A percentile compares a stretch with the other conserved stretches of the same genome.
These are phyloP conservation scores for Didymosphaeria variabile DNA, from an alignment of 2,329 filamentous ascomycete species.

Conservation along the genomic window DNA sequence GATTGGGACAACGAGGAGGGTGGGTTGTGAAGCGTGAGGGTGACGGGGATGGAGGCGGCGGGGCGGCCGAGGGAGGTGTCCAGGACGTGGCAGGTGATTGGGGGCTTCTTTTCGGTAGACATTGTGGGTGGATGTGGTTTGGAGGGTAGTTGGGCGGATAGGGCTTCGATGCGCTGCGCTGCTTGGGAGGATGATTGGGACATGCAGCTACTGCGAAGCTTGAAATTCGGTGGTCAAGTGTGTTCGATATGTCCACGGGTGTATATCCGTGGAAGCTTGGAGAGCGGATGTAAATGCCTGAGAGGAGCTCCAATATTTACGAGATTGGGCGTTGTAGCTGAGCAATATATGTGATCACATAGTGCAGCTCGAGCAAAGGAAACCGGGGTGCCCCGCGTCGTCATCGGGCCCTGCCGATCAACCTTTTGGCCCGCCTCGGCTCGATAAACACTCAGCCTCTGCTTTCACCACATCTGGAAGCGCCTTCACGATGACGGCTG, in stretches of 20 bases:
- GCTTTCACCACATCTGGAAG: not conserved
- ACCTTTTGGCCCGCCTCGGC: not conserved
- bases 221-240: not conserved
- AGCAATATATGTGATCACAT: not conserved
- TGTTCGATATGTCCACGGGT: not conserved
- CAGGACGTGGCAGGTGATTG: constrained; percentile 87
- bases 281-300: not conserved
- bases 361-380: not conserved
- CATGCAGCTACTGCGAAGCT: constrained; percentile 22
- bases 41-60: constrained; percentile 71
- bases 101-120: constrained; percentile 48
- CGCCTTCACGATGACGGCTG: constrained; percentile 6
- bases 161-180: constrained; percentile 30
- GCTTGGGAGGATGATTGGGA: constrained; percentile 21
- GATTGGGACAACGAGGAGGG: constrained; percentile 50
- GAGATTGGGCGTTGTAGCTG: not conserved
- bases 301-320: not conserved
- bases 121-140: constrained; percentile 23
- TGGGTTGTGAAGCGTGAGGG: constrained; percentile 59
- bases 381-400: constrained; percentile 4
- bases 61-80: constrained; percentile 80
- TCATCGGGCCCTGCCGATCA: constrained; percentile 13
- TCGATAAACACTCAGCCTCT: not conserved
- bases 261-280: too few relatives aligned
- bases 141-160: constrained; percentile 30